Evolutionary conservation across 2,329 filamentous ascomycete species (phyloP).

Genomic region (Mariannaea sp.): DNA sequence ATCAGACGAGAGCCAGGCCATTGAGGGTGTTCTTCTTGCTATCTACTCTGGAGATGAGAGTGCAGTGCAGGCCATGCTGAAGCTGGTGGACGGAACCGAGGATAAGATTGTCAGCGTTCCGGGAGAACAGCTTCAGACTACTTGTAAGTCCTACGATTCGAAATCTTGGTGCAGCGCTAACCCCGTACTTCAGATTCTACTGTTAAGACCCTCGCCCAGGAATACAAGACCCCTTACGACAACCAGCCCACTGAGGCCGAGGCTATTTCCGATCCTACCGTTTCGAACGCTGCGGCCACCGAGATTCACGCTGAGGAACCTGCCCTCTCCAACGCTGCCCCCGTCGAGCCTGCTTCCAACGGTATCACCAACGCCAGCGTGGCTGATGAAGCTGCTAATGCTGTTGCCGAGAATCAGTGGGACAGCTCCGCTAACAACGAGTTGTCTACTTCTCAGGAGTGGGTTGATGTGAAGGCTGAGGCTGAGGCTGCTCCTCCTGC

Average conservation of each 20-base stretch:
- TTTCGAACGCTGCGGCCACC: conserved; percentile 68
- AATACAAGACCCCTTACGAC: conserved; percentile 54
- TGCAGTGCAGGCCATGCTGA: conserved; percentile 76
- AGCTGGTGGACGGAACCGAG: conserved; percentile 73
- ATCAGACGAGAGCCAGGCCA: conserved; percentile 75
- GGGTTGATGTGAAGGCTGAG: conserved; percentile 73
- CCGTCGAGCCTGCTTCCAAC: conserved; percentile 45
- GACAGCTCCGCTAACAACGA: conserved; percentile 55
- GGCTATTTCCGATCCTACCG: conserved; percentile 64
- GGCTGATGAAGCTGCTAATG: conserved; percentile 59
- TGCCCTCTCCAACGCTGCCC: conserved; percentile 48
- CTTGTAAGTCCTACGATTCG: conserved; percentile 62
- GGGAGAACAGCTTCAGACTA: conserved; percentile 68
- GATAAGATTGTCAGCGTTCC: conserved; percentile 69
- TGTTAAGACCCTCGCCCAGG: conserved; percentile 52
- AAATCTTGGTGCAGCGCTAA: conserved; percentile 25
- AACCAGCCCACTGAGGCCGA: conserved; percentile 41
- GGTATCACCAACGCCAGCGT: conserved; percentile 57
- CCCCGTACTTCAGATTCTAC: conserved; percentile 39
- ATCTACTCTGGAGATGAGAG: conserved; percentile 79
- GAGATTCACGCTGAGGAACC: conserved; percentile 62
- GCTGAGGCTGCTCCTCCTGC: conserved; percentile 70
- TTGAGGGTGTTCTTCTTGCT: conserved; percentile 78
- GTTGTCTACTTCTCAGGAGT: conserved; percentile 63
- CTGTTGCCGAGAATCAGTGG: conserved; percentile 70